Percentiles rank a stretch among this genome's conserved stretches.
Evolutionary conservation across 805 yeast species (phyloP).

Genomic region (Debaryomyces hansenii): DNA sequence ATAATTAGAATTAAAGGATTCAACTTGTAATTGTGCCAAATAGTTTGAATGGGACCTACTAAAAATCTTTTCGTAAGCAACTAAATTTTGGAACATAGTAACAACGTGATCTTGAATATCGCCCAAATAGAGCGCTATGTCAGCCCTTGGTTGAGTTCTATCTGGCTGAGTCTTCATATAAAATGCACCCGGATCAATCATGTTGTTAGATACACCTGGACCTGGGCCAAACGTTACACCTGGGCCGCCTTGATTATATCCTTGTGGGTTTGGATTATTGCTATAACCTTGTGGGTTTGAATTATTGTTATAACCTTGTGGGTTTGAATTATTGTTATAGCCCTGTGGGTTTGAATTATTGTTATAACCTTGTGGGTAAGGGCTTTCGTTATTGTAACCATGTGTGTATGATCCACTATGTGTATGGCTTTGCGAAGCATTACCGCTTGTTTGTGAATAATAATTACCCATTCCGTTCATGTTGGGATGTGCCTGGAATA

Average conservation of each 20-base stretch:
- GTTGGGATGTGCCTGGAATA: conserved; percentile 13
- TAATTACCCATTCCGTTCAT: conserved; percentile 11
- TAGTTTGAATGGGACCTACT: conserved; percentile 90
- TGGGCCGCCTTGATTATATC: conserved; percentile 5
- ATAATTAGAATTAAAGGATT: conserved; percentile 82
- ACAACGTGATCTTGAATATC: conserved; percentile 97
- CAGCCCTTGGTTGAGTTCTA: conserved; percentile 70
- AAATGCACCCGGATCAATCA: conserved; percentile 11
- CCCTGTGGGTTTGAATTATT: not conserved
- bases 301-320: not conserved
- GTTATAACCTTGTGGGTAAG: not conserved
- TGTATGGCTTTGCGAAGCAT: too few species aligned
- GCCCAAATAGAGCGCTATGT: conserved; percentile 87
- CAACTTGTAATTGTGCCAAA: conserved; percentile 91
- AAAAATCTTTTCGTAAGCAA: conserved; percentile 90
- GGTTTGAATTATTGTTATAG: too few species aligned
- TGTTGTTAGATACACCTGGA: conserved; percentile 31
- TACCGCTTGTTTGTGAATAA: too few species aligned
- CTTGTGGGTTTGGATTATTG: not conserved
- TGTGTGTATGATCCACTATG: conserved; percentile 1
- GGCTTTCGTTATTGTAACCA: conserved; percentile 5
- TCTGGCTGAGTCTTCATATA: conserved; percentile 5
- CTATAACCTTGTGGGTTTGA: not conserved
- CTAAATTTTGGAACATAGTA: conserved; percentile 89
- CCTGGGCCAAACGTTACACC: conserved; percentile 38